Evolutionary conservation across 1,284 basidiomycete species (phyloP).

Genomic region (Trichosporon sp.): DNA sequence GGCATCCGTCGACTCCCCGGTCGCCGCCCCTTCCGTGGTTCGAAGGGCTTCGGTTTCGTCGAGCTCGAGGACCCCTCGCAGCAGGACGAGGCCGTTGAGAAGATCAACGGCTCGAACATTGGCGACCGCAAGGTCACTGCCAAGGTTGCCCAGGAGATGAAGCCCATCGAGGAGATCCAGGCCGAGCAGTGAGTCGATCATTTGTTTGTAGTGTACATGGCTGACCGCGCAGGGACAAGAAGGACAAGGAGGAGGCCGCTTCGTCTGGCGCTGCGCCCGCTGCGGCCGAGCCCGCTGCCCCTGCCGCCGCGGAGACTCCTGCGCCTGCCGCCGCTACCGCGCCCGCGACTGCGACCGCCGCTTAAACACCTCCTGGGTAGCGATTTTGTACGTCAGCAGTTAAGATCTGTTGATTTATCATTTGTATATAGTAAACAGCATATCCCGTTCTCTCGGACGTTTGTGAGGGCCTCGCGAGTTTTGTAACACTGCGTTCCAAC

Average conservation of each 20-base stretch:
- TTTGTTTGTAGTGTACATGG: background rate
- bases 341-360: background rate
- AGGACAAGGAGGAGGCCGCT: conserved; percentile 2
- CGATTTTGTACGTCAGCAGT: conserved; percentile 1
- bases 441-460: conserved; percentile 5
- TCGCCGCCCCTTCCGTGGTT: conserved; percentile 52
- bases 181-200: conserved; percentile 6
- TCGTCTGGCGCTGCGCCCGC: background rate
- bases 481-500: background rate
- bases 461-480: conserved; percentile 3
- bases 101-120: conserved; percentile 74
- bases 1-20: conserved; percentile 60
- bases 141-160: conserved; percentile 64
- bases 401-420: background rate
- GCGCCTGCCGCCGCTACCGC: background rate
- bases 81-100: conserved; percentile 75
- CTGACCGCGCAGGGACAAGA: background rate
- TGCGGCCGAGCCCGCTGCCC: background rate
- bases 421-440: conserved; percentile 6
- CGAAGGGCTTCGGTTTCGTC: conserved; percentile 92
- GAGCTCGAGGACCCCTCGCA: conserved; percentile 77
- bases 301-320: background rate
- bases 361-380: background rate
- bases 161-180: conserved; percentile 34
- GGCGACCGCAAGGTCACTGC: conserved; percentile 74